Base-by-base conservation (phyloP, 2,329 filamentous ascomycete genomes). In the Calycina marina region DNA sequence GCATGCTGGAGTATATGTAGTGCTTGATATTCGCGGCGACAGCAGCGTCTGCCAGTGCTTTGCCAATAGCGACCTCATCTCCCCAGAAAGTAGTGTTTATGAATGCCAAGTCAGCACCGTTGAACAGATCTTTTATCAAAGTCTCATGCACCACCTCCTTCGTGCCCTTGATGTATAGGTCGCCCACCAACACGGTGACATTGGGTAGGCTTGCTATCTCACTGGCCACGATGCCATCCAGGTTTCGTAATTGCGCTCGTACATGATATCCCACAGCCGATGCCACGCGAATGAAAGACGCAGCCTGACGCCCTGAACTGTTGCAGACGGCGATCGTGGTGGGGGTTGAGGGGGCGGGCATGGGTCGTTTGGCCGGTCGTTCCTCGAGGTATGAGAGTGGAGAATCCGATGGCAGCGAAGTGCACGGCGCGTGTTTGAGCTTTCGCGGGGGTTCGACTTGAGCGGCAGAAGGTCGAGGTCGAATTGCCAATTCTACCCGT, bases 21-120 rank as follows among this genome's bases (percentile, higher is more conserved):
- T 96, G 90, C 48, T 85, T 74, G 28, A 96, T 72, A 30, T 81
- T 76, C 24, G 78, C 80, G 47, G 69, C 75, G 55, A 90, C 88
- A 32, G 88, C 88, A 10, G 84, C 85, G 51, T 93, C 82, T 38
- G 86, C 90, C 38, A 94, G 67, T 2, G 82, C 80, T 53, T 80
- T 77, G 41, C 90, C 90, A 45, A 94, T 92, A 24, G 77, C 74
- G 37, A 90, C 69, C 62, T 98, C 90, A 57, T 96, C 85, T 31
- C 88, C 90, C 62, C 92, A 93, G 49, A 93, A 92, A 4, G 85
- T 93, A 25, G 90, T 98, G 61, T 98, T 98, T 62, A 96, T 85
- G 57, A 96, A 98, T 38, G 90, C 90, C 31, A 92, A 68, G 46
- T 92, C 79, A 14, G 82, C 79, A 40, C 82, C 84, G 22, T 68